Base-by-base conservation (phyloP, 169 alveolate species). In the Babesia microti region DNA sequence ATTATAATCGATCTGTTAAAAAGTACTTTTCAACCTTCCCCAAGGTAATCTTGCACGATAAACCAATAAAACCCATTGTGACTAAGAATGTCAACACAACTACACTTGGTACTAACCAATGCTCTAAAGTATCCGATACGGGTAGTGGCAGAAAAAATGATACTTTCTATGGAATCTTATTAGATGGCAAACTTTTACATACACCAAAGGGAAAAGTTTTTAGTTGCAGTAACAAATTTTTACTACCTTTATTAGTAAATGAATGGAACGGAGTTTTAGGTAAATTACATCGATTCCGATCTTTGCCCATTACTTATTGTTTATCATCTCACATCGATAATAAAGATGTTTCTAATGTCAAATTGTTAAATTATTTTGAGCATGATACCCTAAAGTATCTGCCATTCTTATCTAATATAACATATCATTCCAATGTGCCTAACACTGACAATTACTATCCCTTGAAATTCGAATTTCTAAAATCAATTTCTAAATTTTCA, bases 161-260 rank as follows among this genome's bases (percentile, higher is more conserved):
- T 7, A n/a, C 44, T 11, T 23, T 3, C n/a, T 26, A 23, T 29
- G 33, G 37, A 15, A 19, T 61, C 19, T 33, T 56, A 3, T 46
- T 61, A 17, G 74, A 61, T 33, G 68, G 54, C 11, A 9, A 46
- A 15, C 44, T 61, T 15, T 51, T 61, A n/a, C 53, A 37, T 15
- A 41, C 74, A 15, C 74, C 74, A 9, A 21, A 52, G 23, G 74
- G 74, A 6, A 61, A 61, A 17, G 45, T 41, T 26, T 17, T 61
- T 4, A 1, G 22, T 45, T 52, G 68, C 1, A 15, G 28, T 17
- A 40, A 47, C 22, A 18, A 19, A 15, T 0, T 27, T 9, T 29
- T 61, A 9, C 61, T 55, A 0, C 52, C 37, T 12, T 34, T 32
- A 14, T 39, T 61, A n/a, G 44, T 33, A 11, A 15, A 24, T 21